Evolutionary conservation across 202 grass and related monocot genomes (phyloP).

Genomic region (Carex sylvatica): DNA sequence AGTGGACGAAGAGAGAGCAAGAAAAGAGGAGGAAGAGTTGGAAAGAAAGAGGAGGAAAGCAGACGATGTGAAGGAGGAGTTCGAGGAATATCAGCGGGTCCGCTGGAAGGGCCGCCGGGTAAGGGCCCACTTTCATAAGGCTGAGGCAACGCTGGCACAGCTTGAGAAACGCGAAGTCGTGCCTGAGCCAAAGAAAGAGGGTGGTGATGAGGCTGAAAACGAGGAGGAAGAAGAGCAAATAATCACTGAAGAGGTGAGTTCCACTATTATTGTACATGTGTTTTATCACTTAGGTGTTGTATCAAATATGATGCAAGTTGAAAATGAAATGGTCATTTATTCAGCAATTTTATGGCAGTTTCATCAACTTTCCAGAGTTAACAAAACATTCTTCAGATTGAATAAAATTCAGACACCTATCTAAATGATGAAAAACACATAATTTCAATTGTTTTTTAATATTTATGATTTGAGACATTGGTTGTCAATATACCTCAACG

Average conservation of each 20-base stretch:
- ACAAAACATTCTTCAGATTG: not conserved
- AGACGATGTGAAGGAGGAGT: constrained; percentile 55
- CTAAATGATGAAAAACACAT: not conserved
- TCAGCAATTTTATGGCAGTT: not conserved
- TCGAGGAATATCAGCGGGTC: constrained; percentile 62
- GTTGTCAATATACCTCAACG: not conserved
- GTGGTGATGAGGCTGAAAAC: constrained; percentile 34
- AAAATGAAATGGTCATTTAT: not conserved
- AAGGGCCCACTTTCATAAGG: constrained; percentile 64
- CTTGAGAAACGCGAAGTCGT: constrained; percentile 65
- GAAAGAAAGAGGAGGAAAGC: constrained; percentile 45
- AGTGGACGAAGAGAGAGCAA: constrained; percentile 36
- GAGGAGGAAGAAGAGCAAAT: constrained; percentile 68
- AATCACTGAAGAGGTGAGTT: constrained; percentile 74
- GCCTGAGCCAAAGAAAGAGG: constrained; percentile 25
- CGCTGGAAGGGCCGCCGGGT: constrained; percentile 64
- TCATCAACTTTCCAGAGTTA: not conserved
- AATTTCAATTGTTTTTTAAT: not conserved
- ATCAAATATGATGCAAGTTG: not conserved
- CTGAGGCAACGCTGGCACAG: constrained; percentile 57
- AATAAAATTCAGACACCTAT: not conserved
- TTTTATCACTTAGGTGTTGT: not conserved
- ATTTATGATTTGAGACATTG: not conserved
- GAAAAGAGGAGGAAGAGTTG: constrained; percentile 30
- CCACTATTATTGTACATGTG: not conserved